Percentiles rank a stretch among this genome's conserved stretches.
Conservation (phyloP, 139 green algal genomes). For the Tetraselmis striata region DNA sequence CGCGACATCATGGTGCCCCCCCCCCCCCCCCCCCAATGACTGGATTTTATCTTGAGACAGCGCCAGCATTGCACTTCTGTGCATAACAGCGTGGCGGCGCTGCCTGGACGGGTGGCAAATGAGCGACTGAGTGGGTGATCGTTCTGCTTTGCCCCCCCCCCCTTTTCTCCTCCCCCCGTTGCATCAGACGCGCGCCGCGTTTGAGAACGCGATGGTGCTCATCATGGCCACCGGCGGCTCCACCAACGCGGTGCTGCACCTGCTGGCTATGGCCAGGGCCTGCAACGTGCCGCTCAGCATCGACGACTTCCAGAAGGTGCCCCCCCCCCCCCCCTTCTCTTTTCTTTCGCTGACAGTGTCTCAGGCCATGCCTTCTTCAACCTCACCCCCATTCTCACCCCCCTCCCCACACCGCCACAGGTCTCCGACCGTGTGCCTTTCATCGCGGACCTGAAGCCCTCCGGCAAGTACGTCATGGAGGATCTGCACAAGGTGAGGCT, state of each 20-base stretch:
- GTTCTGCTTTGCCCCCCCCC: too few relatives aligned
- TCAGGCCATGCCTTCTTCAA: too few relatives aligned
- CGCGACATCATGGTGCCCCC: conserved; percentile 83
- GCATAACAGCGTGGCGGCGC: too few relatives aligned
- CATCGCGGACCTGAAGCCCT: conserved; percentile 94
- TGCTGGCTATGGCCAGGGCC: conserved; percentile 40
- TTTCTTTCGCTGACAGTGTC: too few relatives aligned
- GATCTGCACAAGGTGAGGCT: conserved; percentile 85
- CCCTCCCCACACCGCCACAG: background rate
- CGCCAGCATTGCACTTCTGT: too few relatives aligned
- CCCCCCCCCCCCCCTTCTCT: background rate
- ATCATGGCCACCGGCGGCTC: conserved; percentile 89
- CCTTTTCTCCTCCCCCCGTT: too few relatives aligned
- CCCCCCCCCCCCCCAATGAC: too few relatives aligned
- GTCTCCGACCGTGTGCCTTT: conserved; percentile 63
- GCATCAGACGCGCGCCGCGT: conserved; percentile 48
- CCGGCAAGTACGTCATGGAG: conserved; percentile 94
- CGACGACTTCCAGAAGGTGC: conserved; percentile 93
- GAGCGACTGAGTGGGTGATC: too few relatives aligned
- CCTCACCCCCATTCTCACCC: too few relatives aligned
- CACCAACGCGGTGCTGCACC: conserved; percentile 85
- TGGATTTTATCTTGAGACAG: too few relatives aligned
- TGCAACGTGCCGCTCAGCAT: conserved; percentile 65
- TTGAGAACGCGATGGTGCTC: conserved; percentile 94
- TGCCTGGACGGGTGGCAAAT: too few relatives aligned